Conservation (phyloP, 371 early-diverging fungal species). For the Mortierella sp. region DNA sequence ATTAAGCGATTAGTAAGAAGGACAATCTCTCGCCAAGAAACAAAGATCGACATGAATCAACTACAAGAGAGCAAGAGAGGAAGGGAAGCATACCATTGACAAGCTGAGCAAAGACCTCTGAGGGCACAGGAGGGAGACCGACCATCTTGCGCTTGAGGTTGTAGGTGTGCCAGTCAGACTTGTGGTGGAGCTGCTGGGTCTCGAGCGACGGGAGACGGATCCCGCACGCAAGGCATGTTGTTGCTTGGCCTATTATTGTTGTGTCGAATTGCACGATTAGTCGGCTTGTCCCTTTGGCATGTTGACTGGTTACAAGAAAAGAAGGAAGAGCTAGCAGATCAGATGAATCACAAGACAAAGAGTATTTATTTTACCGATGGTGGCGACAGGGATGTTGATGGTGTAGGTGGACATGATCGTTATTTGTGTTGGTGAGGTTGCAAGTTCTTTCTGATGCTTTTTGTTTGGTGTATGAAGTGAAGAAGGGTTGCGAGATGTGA, state of each 20-base stretch:
- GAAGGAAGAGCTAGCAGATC: neutral
- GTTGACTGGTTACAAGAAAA: neutral
- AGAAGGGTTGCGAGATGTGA: neutral
- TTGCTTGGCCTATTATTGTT: constrained; percentile 33
- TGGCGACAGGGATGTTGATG: neutral
- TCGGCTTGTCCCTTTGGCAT: too few species aligned
- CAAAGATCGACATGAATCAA: neutral
- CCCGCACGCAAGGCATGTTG: constrained; percentile 66
- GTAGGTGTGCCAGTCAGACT: constrained; percentile 90
- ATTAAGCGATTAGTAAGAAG: neutral
- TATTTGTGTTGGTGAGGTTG: neutral
- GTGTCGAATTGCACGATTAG: too few species aligned
- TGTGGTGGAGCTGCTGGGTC: constrained; percentile 71
- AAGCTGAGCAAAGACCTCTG: constrained; percentile 74
- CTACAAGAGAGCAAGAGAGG: too few species aligned
- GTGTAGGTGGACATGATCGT: constrained; percentile 11
- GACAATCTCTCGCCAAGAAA: neutral
- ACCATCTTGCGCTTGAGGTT: constrained; percentile 91
- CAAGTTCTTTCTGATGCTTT: neutral
- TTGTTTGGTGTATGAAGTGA: neutral
- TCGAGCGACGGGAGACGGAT: constrained; percentile 74
- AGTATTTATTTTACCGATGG: constrained; percentile 4
- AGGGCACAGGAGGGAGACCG: constrained; percentile 80
- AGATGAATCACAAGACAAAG: neutral
- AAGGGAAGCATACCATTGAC: constrained; percentile 29